Base-by-base conservation (phyloP, 192 early-diverging fungal species). In the Coemansia sp. region DNA sequence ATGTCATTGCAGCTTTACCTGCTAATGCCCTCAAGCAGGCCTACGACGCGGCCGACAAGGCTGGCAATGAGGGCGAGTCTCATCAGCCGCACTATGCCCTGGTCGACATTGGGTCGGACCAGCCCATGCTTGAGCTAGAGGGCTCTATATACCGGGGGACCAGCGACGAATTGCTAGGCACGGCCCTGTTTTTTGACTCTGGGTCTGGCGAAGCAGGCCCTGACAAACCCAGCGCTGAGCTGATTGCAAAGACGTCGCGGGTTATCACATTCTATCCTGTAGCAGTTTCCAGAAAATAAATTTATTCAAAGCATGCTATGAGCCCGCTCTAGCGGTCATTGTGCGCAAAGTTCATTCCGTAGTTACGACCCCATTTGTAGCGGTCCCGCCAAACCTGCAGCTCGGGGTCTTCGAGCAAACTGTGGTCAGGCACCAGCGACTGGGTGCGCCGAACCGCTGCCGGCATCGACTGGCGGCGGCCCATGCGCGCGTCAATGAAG, bases 271-370 rank as follows among this genome's bases (percentile, higher is more conserved):
- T 81, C 43, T 62, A 75, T 6, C 59, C 65, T 0, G 73, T 75
- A 14, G 65, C 57, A 8, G 56, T 81, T 14, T 46, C 38, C 14
- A 56, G 64, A 38, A 63, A 53, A 15, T 35, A 43, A 45, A 15
- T 62, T 17, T 20, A 32, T 12, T 27, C 4, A 17, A 24, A 11
- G 17, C 4, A 42, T 4, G 17, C 11, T 45, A 45, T 19, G 20
- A 2, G 6, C 42, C n/a, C 20, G n/a, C 20, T 0, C 42, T 43
- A 43, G 12, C 42, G 58, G 59, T 80, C 79, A 66, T 81, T 81
- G 49, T 81, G 79, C 0, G 79, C 73, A 68, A 72, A 81, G 70
- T 81, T 81, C 68, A 81, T 69, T 4, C 79, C 79, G 56, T 81
- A 81, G 49, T 69, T 59, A 6, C 79, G 60, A 37, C 79, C 79